A percentile compares a stretch with the other conserved stretches of the same genome.
These are phyloP conservation scores for Apiospora sp. DNA, from an alignment of 2,329 filamentous ascomycete genomes.

Conservation along the genomic window DNA sequence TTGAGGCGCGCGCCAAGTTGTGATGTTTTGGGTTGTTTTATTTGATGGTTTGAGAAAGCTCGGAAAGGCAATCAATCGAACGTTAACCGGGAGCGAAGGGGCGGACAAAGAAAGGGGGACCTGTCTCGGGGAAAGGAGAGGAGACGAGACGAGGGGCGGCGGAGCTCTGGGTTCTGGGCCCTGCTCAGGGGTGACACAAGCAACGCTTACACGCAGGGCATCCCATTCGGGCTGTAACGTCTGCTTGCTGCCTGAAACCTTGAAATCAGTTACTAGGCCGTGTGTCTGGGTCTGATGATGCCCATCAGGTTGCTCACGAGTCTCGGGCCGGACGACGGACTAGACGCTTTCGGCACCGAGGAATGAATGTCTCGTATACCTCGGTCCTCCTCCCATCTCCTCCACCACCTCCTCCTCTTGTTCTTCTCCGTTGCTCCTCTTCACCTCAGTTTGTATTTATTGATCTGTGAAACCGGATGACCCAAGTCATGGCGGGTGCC, in stretches of 20 bases:
- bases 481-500: constrained; percentile 13
- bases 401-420: background rate
- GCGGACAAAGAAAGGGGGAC: background rate
- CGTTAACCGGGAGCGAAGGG: background rate
- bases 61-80: background rate
- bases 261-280: constrained; percentile 6
- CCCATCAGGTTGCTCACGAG: background rate
- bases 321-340: constrained; percentile 7
- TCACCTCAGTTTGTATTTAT: background rate
- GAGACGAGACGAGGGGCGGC: background rate
- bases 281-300: constrained; percentile 10
- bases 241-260: background rate
- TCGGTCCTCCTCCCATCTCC: background rate
- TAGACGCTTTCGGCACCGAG: constrained; percentile 19
- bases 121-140: constrained; percentile 7
- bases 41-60: background rate
- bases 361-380: constrained; percentile 14
- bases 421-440: background rate
- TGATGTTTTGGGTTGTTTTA: constrained; percentile 37
- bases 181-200: constrained; percentile 8
- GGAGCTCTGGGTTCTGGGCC: background rate
- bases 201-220: constrained; percentile 17
- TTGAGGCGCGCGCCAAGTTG: constrained; percentile 60
- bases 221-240: background rate
- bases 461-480: background rate